A percentile compares a stretch with the other conserved stretches of the same genome.
Conservation (phyloP, 768 basidiomycete genomes). For the Tricholoma bakamatsutake region DNA sequence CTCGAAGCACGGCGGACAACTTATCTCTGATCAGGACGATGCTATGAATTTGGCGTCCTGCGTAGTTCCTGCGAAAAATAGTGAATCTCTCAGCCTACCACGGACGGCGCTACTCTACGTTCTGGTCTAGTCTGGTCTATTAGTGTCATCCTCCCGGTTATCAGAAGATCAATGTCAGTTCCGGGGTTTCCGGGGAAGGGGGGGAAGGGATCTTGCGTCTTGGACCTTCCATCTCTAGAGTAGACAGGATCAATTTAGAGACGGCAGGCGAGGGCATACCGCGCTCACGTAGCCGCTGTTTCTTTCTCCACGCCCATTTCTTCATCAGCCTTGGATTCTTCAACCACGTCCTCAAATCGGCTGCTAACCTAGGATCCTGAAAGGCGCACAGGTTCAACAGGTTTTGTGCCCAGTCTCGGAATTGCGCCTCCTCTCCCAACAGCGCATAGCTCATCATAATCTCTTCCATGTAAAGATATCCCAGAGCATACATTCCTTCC, state of each 20-base stretch:
- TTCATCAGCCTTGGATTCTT: conserved; percentile 25
- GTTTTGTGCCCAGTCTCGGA: conserved; percentile 29
- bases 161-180: not conserved
- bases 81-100: not conserved
- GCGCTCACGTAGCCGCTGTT: conserved; percentile 29
- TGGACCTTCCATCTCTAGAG: not conserved
- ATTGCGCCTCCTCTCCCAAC: conserved; percentile 31
- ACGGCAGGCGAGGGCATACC: not conserved
- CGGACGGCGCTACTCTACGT: not conserved
- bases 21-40: not conserved
- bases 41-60: not conserved
- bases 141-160: not conserved
- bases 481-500: conserved; percentile 37
- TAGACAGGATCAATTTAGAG: not conserved
- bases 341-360: conserved; percentile 25
- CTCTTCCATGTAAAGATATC: conserved; percentile 36
- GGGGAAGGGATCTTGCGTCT: not conserved
- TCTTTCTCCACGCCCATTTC: conserved; percentile 39
- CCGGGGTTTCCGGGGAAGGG: conserved; percentile 1
- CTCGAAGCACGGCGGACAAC: not conserved
- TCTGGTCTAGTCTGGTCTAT: not conserved
- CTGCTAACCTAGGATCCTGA: conserved; percentile 21
- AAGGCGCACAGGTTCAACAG: conserved; percentile 21
- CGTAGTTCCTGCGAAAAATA: not conserved
- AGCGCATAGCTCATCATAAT: conserved; percentile 36